A percentile compares a stretch with the other conserved stretches of the same genome.
Evolutionary conservation across 1,284 basidiomycete genomes (phyloP).

Genomic region (Cryptococcus sp.): DNA sequence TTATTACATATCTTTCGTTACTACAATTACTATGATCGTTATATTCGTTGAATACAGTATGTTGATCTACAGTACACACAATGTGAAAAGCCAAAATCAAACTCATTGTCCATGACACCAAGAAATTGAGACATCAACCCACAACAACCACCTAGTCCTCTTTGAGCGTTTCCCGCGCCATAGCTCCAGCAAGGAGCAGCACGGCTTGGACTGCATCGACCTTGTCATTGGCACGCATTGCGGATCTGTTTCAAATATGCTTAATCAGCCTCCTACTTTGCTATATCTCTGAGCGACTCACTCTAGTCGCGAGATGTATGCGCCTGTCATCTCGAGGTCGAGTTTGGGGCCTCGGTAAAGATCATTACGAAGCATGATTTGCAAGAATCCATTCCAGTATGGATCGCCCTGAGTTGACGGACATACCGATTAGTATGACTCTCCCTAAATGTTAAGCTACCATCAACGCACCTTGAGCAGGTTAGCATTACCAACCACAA

Average conservation of each 20-base stretch:
- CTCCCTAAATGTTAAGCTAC: not conserved
- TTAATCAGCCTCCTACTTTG: not conserved
- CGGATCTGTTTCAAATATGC: slow-evolving; percentile 7
- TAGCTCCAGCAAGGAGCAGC: slow-evolving; percentile 14
- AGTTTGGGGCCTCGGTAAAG: slow-evolving; percentile 24
- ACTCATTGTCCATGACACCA: too few species aligned
- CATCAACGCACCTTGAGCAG: slow-evolving; percentile 24
- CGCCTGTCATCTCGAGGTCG: slow-evolving; percentile 17
- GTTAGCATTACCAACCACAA: slow-evolving; percentile 51
- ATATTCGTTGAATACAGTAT: too few species aligned
- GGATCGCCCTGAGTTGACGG: slow-evolving; percentile 33
- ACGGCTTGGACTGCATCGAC: slow-evolving; percentile 6
- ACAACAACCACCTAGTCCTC: not conserved
- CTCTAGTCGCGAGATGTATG: slow-evolving; percentile 23
- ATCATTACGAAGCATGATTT: slow-evolving; percentile 33
- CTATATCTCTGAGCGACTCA: slow-evolving; percentile 5
- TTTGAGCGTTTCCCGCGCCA: slow-evolving; percentile 12
- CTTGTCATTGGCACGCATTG: not conserved
- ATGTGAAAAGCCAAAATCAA: too few species aligned
- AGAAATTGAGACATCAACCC: too few species aligned
- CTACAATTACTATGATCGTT: too few species aligned
- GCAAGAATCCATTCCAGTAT: slow-evolving; percentile 44
- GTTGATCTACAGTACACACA: too few species aligned
- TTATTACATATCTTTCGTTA: too few species aligned
- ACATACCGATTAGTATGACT: not conserved